Evolutionary conservation across 208 protist species (phyloP).

Genomic region (Leishmania lainsoni): DNA sequence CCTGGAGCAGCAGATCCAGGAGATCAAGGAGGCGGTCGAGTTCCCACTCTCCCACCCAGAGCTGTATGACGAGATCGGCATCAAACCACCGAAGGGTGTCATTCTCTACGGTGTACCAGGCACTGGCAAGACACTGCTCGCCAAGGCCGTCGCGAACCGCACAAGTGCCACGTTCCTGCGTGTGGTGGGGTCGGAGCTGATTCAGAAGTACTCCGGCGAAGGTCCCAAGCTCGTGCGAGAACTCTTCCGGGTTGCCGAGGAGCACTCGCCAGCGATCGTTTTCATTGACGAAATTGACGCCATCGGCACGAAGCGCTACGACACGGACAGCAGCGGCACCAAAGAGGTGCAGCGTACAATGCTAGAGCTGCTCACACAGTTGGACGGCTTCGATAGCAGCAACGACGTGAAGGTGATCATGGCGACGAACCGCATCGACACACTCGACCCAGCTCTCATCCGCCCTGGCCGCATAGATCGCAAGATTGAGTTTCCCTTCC

Average conservation of each 20-base stretch:
- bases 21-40: slow-evolving; percentile 99
- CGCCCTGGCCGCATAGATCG: slow-evolving; percentile 99
- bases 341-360: slow-evolving; percentile 99
- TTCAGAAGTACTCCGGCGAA: slow-evolving; percentile 99
- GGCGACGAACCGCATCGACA: slow-evolving; percentile 99
- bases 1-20: slow-evolving; percentile 99
- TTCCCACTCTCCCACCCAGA: slow-evolving; percentile 99
- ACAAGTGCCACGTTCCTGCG: slow-evolving; percentile 99
- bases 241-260: slow-evolving; percentile 99
- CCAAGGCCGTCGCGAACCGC: slow-evolving; percentile 99
- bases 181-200: slow-evolving; percentile 99
- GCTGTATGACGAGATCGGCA: slow-evolving; percentile 99
- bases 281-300: slow-evolving; percentile 99
- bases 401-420: slow-evolving; percentile 99
- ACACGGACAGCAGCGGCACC: slow-evolving; percentile 97
- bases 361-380: slow-evolving; percentile 99
- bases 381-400: slow-evolving; percentile 99
- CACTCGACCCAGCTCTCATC: slow-evolving; percentile 99
- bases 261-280: slow-evolving; percentile 99
- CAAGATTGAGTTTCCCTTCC: slow-evolving; percentile 99
- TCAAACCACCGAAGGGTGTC: slow-evolving; percentile 99
- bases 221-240: slow-evolving; percentile 99
- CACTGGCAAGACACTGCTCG: slow-evolving; percentile 99
- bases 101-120: slow-evolving; percentile 99
- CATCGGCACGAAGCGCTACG: slow-evolving; percentile 99